A percentile compares a stretch with the other conserved stretches of the same genome.
Conservation (phyloP, 352 stramenopile species). For the Elongisporangium anandrum region DNA sequence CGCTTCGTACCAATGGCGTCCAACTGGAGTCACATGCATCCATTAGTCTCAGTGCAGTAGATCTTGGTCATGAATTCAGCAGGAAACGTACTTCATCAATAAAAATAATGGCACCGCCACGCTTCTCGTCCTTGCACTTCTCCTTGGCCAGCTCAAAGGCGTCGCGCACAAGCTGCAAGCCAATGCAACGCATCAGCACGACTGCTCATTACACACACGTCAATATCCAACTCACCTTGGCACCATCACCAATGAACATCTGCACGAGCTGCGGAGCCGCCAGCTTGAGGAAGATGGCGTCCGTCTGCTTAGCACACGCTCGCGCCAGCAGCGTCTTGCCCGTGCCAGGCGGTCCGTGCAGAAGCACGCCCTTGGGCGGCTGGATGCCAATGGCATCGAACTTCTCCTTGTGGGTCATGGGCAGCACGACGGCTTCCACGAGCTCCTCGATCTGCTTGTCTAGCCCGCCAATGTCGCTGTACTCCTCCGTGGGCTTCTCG, state of each 20-base stretch:
- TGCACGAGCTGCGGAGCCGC: constrained; percentile 97
- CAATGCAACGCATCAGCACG: not conserved
- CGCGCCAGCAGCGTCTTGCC: constrained; percentile 98
- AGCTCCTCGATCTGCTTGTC: constrained; percentile 99
- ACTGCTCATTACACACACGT: not conserved
- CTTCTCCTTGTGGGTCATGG: constrained; percentile 98
- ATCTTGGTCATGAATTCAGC: no score
- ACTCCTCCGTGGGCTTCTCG: constrained; percentile 93
- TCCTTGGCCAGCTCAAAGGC: constrained; percentile 96
- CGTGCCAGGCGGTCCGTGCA: constrained; percentile 96
- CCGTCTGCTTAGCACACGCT: constrained; percentile 98
- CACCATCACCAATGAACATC: constrained; percentile 99
- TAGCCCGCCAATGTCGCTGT: constrained; percentile 94
- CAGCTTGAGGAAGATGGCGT: constrained; percentile 98
- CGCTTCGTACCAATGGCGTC: constrained; percentile 99
- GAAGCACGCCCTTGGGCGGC: constrained; percentile 96
- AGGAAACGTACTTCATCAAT: constrained; percentile 91
- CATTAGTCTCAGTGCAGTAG: constrained; percentile 1
- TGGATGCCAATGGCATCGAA: constrained; percentile 97
- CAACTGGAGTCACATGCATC: constrained; percentile 43
- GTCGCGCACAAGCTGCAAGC: constrained; percentile 92
- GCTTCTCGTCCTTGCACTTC: constrained; percentile 89
- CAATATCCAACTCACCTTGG: constrained; percentile 47
- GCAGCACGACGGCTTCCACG: constrained; percentile 97
- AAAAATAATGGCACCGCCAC: constrained; percentile 97